Base-by-base conservation (phyloP, 1,284 basidiomycete genomes). In the Neonothopanus nambi region DNA sequence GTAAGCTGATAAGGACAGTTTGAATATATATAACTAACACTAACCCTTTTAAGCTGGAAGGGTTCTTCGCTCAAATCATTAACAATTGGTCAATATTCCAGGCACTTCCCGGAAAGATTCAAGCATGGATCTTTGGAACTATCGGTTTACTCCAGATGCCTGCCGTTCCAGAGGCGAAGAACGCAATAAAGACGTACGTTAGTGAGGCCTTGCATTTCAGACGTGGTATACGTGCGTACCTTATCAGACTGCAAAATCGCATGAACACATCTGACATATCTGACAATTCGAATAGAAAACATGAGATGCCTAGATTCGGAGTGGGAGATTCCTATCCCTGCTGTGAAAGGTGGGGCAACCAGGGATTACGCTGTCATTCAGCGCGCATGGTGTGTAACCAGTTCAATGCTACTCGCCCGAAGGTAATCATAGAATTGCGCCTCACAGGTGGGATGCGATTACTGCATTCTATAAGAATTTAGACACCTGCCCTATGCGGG, bases 251-350 rank as follows among this genome's bases (percentile, higher is more conserved):
- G 13, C 6, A 40, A n/a, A 28, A 30, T 46, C 23, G 4, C 7
- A 46, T 8, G 24, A 28, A 15, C n/a, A 21, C n/a, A n/a, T n/a
- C n/a, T n/a, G n/a, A n/a, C n/a, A n/a, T n/a, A n/a, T n/a, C 36
- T 41, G 37, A 39, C 21, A 3, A 18, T 20, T 47, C 30, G 18
- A 18, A 49, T 23, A 43, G 51, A 57, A 43, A 57, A 57, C 30
- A 49, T 57, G 43, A 52, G 56, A 7, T 47, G 53, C n/a, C 9
- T 35, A 37, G 52, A 57, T 41, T 28, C 48, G 3, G 56, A 57
- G 43, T 51, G 52, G 48, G 42, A 57, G 45, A 57, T 57, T 13
- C 56, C 56, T 24, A 54, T 57, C 6, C 55, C 55, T 23, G 48
- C 48, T 30, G 40, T 43, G 13, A 39, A 48, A 36, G 43, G 48